phyloP scores from a whole-genome alignment of 2,329 filamentous ascomycete genomes.

The Exophiala alcalophila region DNA sequence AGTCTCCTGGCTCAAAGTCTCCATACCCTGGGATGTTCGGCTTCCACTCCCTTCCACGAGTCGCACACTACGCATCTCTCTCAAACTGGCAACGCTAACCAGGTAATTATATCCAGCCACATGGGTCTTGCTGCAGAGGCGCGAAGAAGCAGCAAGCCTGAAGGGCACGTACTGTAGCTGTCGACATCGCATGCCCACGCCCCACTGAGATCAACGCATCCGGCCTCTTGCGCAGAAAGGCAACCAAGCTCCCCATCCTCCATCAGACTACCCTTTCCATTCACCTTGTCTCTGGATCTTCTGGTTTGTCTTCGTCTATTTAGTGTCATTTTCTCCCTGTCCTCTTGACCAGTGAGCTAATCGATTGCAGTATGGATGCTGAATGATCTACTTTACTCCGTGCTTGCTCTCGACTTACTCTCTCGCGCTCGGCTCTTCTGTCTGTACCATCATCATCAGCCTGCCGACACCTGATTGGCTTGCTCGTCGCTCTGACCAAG shows the following conservation, averaged over 20 bases:
- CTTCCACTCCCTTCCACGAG: slow-evolving; percentile 16
- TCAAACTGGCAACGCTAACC: slow-evolving; percentile 21
- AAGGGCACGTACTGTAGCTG: slow-evolving; percentile 7
- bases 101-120: slow-evolving; percentile 21
- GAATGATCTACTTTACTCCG: too few species aligned
- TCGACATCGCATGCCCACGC: slow-evolving; percentile 1
- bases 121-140: slow-evolving; percentile 22
- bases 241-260: slow-evolving; percentile 21
- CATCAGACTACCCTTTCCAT: slow-evolving; percentile 9
- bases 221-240: slow-evolving; percentile 14
- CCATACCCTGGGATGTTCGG: slow-evolving; percentile 1
- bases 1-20: slow-evolving; percentile 6
- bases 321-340: slow-evolving; percentile 16
- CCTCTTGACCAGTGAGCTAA: slow-evolving; percentile 11
- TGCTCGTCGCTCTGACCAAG: slow-evolving; percentile 15
- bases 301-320: slow-evolving; percentile 21
- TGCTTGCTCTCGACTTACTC: slow-evolving; percentile 6
- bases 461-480: slow-evolving; percentile 20
- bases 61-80: slow-evolving; percentile 23
- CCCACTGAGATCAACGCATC: slow-evolving; percentile 7
- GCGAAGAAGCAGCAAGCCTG: slow-evolving; percentile 7
- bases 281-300: slow-evolving; percentile 12
- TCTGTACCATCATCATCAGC: slow-evolving; percentile 12
- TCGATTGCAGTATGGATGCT: slow-evolving; percentile 17
- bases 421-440: slow-evolving; percentile 6